These are phyloP conservation scores for Laetiporus sulphureus DNA, from an alignment of 1,284 basidiomycete genomes.

Conservation along the genomic window DNA sequence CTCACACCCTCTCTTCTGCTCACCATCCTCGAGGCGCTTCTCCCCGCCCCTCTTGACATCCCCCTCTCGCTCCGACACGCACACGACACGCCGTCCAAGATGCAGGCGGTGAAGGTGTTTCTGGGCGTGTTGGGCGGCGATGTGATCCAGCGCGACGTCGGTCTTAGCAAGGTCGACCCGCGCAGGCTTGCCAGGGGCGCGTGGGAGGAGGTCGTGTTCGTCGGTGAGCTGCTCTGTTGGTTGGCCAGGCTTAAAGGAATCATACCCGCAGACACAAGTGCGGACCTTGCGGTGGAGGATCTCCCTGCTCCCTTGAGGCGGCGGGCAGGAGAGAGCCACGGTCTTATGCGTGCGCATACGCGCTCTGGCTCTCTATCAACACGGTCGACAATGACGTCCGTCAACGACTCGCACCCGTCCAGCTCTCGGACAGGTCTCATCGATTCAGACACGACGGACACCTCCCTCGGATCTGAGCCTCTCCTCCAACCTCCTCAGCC, in stretches of 20 bases:
- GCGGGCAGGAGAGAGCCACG: no score
- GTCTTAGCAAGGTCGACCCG: slow-evolving; percentile 58
- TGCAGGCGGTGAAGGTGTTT: slow-evolving; percentile 69
- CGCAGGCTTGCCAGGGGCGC: slow-evolving; percentile 51
- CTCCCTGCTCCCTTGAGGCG: no score
- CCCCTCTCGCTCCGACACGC: slow-evolving; percentile 32
- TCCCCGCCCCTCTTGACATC: slow-evolving; percentile 42
- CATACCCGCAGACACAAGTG: no score
- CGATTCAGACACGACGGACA: slow-evolving; percentile 29
- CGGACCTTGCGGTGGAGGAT: no score
- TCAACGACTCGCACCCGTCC: slow-evolving; percentile 28
- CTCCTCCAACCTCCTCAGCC: slow-evolving; percentile 18
- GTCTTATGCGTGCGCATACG: no score
- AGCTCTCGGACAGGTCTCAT: slow-evolving; percentile 20
- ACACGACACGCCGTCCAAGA: slow-evolving; percentile 32
- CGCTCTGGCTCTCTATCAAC: slow-evolving; percentile 30
- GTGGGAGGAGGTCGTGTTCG: slow-evolving; percentile 55
- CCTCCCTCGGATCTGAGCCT: slow-evolving; percentile 23
- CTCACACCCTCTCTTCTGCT: slow-evolving; percentile 67
- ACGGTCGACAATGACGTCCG: slow-evolving; percentile 30
- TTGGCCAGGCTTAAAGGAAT: slow-evolving; percentile 43
- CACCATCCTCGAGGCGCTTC: slow-evolving; percentile 55
- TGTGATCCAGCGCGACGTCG: slow-evolving; percentile 51
- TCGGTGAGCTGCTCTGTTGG: slow-evolving; percentile 61
- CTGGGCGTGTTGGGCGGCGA: slow-evolving; percentile 70